Percentiles rank a stretch among this genome's conserved stretches.
Conservation (phyloP, 192 early-diverging fungal genomes). For the Umbelopsis sp. region DNA sequence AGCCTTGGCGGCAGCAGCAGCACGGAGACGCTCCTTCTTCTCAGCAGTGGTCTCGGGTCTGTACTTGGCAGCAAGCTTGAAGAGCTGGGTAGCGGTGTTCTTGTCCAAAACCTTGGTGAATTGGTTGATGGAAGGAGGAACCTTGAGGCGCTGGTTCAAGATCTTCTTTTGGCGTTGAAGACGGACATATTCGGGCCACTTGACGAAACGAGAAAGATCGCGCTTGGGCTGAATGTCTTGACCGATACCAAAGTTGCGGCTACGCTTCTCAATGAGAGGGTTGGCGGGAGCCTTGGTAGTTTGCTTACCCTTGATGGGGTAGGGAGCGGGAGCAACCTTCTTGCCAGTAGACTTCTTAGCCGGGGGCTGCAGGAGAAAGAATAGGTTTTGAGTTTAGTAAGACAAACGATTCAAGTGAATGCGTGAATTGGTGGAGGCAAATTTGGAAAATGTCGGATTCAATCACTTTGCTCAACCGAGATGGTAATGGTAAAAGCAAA, state of each 20-base stretch:
- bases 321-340: slow-evolving; percentile 93
- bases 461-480: background rate
- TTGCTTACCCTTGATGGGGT: slow-evolving; percentile 72
- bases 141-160: slow-evolving; percentile 97
- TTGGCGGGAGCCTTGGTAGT: slow-evolving; percentile 70
- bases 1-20: slow-evolving; percentile 87
- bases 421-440: background rate
- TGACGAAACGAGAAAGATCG: slow-evolving; percentile 96
- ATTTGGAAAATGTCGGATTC: background rate
- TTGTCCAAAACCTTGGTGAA: slow-evolving; percentile 98
- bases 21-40: slow-evolving; percentile 92
- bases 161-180: slow-evolving; percentile 99
- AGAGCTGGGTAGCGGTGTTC: slow-evolving; percentile 98
- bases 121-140: slow-evolving; percentile 99
- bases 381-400: background rate
- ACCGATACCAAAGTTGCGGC: slow-evolving; percentile 96
- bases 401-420: background rate
- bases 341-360: slow-evolving; percentile 67
- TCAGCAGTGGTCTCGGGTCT: slow-evolving; percentile 96
- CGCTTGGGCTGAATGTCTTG: slow-evolving; percentile 95
- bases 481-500: background rate
- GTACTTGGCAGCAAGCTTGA: slow-evolving; percentile 99
- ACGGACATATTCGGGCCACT: slow-evolving; percentile 99
- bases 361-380: slow-evolving; percentile 47
- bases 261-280: slow-evolving; percentile 93